Evolutionary conservation across 2,329 filamentous ascomycete genomes (phyloP).

Genomic region (Drechslerella dactyloides): DNA sequence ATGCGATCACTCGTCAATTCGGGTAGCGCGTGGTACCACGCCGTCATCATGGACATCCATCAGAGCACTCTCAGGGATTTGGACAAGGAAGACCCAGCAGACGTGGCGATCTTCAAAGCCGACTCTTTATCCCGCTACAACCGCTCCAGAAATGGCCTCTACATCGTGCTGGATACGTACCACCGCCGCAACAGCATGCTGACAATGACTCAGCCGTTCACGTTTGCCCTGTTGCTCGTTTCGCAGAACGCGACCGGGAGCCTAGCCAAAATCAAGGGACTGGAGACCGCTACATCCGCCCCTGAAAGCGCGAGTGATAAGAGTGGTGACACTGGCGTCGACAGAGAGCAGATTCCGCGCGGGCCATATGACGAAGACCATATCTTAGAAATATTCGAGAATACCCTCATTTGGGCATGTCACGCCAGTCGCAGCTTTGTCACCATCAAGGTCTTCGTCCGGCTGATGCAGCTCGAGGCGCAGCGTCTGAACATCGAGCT

Average conservation of each 20-base stretch:
- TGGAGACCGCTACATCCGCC: conserved; percentile 25
- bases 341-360: conserved; percentile 2
- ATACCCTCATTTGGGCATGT: conserved; percentile 38
- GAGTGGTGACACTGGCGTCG: neutral
- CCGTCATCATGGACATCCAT: conserved; percentile 30
- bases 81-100: conserved; percentile 24
- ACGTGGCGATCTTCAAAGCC: conserved; percentile 24
- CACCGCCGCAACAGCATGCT: conserved; percentile 33
- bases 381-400: conserved; percentile 29
- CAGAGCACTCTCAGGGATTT: conserved; percentile 28
- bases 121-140: conserved; percentile 30
- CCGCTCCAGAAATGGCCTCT: conserved; percentile 25
- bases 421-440: conserved; percentile 38
- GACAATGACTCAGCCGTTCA: conserved; percentile 38
- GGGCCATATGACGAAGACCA: conserved; percentile 43
- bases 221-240: conserved; percentile 27
- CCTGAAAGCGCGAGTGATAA: conserved; percentile 10
- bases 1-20: neutral
- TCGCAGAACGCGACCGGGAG: conserved; percentile 40
- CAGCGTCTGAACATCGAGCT: conserved; percentile 26
- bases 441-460: conserved; percentile 29
- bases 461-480: conserved; percentile 45
- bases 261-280: conserved; percentile 13
- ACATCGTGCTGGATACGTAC: conserved; percentile 24
- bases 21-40: conserved; percentile 23